A percentile compares a stretch with the other conserved stretches of the same genome.
These are phyloP conservation scores for Mollisia scopiformis DNA, from an alignment of 2,329 filamentous ascomycete species.

Conservation along the genomic window DNA sequence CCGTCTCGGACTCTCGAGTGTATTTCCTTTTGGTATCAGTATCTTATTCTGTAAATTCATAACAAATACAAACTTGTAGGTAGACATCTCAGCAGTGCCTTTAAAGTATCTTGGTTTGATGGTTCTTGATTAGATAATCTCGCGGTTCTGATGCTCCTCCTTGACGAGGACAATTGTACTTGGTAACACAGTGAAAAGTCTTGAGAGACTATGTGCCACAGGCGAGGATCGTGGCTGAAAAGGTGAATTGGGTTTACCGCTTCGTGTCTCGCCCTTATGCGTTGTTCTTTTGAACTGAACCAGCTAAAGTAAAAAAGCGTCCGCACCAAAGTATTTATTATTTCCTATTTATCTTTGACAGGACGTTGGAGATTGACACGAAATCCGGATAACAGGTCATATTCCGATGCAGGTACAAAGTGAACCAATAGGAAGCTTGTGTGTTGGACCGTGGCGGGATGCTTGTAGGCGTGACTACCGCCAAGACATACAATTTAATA, in stretches of 20 bases:
- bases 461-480: background rate
- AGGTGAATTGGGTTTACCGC: too few relatives aligned
- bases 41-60: background rate
- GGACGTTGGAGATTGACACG: background rate
- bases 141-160: background rate
- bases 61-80: background rate
- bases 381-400: background rate
- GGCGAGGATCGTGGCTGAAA: too few relatives aligned
- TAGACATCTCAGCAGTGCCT: background rate
- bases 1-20: background rate
- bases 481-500: background rate
- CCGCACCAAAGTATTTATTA: too few relatives aligned
- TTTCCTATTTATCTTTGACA: too few relatives aligned
- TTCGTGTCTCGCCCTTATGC: background rate
- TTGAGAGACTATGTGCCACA: too few relatives aligned
- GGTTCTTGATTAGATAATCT: background rate
- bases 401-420: background rate
- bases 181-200: too few relatives aligned
- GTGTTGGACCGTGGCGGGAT: background rate
- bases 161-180: too few relatives aligned
- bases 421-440: background rate
- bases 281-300: background rate
- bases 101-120: background rate
- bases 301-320: too few relatives aligned
- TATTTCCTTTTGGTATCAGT: background rate